Evolutionary conservation across 2,329 filamentous ascomycete genomes (phyloP).

Genomic region (Delphinella strobiligena): DNA sequence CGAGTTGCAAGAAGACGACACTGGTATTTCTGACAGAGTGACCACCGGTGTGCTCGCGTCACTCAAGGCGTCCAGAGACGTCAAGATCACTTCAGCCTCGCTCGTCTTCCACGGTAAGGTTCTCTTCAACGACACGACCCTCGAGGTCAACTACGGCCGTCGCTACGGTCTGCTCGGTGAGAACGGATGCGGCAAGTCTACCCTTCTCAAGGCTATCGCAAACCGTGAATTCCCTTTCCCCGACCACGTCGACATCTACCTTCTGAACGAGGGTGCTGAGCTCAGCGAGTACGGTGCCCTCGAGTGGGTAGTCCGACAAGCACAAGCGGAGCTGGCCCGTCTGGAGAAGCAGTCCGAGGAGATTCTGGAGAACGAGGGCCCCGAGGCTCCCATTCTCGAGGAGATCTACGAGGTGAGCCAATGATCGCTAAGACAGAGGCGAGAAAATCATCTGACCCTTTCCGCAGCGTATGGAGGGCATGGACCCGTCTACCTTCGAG

Average conservation of each 20-base stretch:
- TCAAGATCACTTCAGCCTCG: conserved; percentile 89
- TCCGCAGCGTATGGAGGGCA: conserved; percentile 81
- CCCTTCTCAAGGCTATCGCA: conserved; percentile 88
- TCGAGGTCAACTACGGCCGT: conserved; percentile 86
- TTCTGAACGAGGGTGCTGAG: conserved; percentile 92
- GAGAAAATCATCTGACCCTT: conserved; percentile 25
- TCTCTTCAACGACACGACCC: conserved; percentile 81
- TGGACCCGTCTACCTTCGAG: conserved; percentile 96
- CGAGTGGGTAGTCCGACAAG: conserved; percentile 94
- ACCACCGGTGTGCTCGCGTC: conserved; percentile 94
- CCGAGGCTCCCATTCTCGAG: conserved; percentile 79
- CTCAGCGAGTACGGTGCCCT: conserved; percentile 79
- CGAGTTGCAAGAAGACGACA: conserved; percentile 85
- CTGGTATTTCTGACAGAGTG: conserved; percentile 92
- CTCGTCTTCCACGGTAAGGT: conserved; percentile 97
- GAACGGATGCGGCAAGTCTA: conserved; percentile 99
- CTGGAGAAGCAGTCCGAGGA: conserved; percentile 82
- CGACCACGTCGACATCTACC: conserved; percentile 94
- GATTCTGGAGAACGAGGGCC: conserved; percentile 81
- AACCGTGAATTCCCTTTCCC: conserved; percentile 92
- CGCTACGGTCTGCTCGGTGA: conserved; percentile 92
- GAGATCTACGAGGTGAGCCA: conserved; percentile 86
- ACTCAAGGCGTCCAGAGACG: conserved; percentile 72
- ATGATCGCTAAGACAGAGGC: conserved; percentile 51
- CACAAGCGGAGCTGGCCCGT: conserved; percentile 81